These are phyloP conservation scores for Skeletonema costatum DNA, from an alignment of 108 stramenopile genomes.

Conservation along the genomic window DNA sequence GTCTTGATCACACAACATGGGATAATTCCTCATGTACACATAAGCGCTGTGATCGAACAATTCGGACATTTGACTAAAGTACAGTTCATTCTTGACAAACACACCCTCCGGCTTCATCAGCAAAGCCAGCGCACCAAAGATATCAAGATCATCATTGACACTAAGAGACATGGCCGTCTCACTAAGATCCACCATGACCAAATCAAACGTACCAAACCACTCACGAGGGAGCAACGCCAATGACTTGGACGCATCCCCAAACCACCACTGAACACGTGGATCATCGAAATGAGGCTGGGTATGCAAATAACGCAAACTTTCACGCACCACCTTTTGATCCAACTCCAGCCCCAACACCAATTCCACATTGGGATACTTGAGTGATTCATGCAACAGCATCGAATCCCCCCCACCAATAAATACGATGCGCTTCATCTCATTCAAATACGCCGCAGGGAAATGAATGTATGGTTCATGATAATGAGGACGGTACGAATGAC, in stretches of 20 bases:
- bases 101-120: conserved; percentile 83
- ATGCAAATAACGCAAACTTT: conserved; percentile 24
- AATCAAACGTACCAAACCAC: conserved; percentile 84
- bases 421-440: conserved; percentile 9
- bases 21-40: conserved; percentile 59
- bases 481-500: conserved; percentile 50
- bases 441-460: conserved; percentile 39
- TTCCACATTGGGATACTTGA: conserved; percentile 50
- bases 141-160: conserved; percentile 74
- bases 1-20: conserved; percentile 77
- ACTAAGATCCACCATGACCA: conserved; percentile 83
- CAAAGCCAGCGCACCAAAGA: conserved; percentile 72
- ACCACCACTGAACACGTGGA: conserved; percentile 91
- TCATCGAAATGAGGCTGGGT: conserved; percentile 73
- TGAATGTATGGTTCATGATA: conserved; percentile 56
- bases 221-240: conserved; percentile 76
- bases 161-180: conserved; percentile 76
- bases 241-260: conserved; percentile 86
- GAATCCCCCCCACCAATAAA: conserved; percentile 52
- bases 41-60: conserved; percentile 64
- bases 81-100: conserved; percentile 85
- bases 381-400: conserved; percentile 53
- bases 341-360: conserved; percentile 48
- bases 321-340: conserved; percentile 47
- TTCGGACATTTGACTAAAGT: conserved; percentile 63